Base-by-base conservation (phyloP, 1,139 yeast species). In the Zygoascus sp. region DNA sequence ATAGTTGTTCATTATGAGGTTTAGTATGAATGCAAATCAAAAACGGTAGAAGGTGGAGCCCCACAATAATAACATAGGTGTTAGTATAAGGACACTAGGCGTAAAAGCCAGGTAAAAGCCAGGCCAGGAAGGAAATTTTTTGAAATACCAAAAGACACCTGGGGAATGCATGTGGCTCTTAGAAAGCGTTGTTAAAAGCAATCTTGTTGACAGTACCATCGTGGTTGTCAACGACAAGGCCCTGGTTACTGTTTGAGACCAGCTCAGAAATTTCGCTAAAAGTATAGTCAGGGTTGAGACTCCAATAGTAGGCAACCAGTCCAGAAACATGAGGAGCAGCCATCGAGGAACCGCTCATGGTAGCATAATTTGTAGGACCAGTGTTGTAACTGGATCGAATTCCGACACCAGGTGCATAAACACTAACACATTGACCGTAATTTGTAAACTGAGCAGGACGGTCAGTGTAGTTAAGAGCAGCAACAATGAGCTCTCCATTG, bases 261-360 rank as follows among this genome's bases (percentile, higher is more conserved):
- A 55, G 40, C 16, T 45, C 32, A 20, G 48, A 35, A 19, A 62
- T 47, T 2, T 60, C 60, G 1, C 36, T 45, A 32, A 55, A 46
- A 16, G 51, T 39, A 40, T 45, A 50, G 20, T 39, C 47, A 6
- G 48, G 44, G 46, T 57, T 58, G 13, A 9, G 75, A 63, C 5
- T 92, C 95, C 53, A 72, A 43, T 79, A 63, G 30, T 79, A 75
- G 0, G 90, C 90, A 2, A 74, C 80, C 34, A 86, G 60, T 0
- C 97, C 97, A 0, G 94, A 74, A 10, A 86, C 84, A 2, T 80
- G 73, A 0, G 96, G 96, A 1, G 96, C 75, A 0, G 96, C 81
- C 95, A 88, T 87, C 1, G 96, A 88, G 0, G 96, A 88, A 0
- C 97, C 97, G 4, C 92, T 80, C 56, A 82, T 73, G 3, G 63